phyloP scores from a whole-genome alignment of 257 asterid genomes.

The Scutellaria minor region DNA sequence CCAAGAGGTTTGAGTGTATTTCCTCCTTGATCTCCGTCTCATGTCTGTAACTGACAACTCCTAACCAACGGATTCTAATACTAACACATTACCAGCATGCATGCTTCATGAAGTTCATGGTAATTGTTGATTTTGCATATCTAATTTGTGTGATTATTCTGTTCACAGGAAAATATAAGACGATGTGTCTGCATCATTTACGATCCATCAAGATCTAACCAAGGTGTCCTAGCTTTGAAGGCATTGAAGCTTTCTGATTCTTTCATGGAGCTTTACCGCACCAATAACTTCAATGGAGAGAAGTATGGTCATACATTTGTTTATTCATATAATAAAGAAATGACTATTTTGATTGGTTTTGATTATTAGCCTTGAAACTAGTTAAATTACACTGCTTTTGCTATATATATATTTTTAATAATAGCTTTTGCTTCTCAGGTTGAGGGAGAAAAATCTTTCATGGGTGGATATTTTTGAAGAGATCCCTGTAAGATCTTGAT shows the following conservation, averaged over 20 bases:
- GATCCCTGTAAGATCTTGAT: slow-evolving; percentile 72
- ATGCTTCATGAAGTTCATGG: slow-evolving; percentile 8
- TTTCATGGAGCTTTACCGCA: slow-evolving; percentile 94
- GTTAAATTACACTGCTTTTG: background rate
- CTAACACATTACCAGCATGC: background rate
- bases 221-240: slow-evolving; percentile 94
- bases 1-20: background rate
- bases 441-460: slow-evolving; percentile 95
- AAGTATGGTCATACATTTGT: slow-evolving; percentile 57
- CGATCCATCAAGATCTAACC: slow-evolving; percentile 97
- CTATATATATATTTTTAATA: slow-evolving; percentile 5
- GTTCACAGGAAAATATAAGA: slow-evolving; percentile 84
- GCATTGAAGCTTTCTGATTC: slow-evolving; percentile 97
- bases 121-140: background rate
- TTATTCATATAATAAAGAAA: background rate
- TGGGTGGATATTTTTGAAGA: slow-evolving; percentile 99
- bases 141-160: slow-evolving; percentile 27
- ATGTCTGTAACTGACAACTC: background rate
- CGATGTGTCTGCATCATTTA: slow-evolving; percentile 95
- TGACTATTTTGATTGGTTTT: background rate
- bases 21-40: background rate
- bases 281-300: slow-evolving; percentile 87
- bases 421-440: slow-evolving; percentile 50
- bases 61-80: background rate
- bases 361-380: background rate